Conservation (phyloP, 495 filamentous ascomycete species). For the Aspergillus avenaceus region DNA sequence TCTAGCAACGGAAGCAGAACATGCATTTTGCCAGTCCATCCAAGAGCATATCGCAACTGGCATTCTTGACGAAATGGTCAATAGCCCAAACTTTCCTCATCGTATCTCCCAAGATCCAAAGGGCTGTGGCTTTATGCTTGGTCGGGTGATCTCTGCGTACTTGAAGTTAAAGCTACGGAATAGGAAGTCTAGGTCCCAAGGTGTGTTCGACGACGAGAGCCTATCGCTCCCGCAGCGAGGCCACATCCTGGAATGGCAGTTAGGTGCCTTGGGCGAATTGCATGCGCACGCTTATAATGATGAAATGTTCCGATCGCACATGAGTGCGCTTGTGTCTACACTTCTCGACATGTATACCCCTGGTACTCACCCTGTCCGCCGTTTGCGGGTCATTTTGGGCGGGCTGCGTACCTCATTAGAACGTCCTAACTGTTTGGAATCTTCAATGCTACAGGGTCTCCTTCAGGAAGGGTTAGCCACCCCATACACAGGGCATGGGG, state of each 20-base stretch:
- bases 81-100: conserved; percentile 22
- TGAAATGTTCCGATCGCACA: conserved; percentile 27
- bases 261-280: conserved; percentile 36
- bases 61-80: conserved; percentile 27
- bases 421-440: conserved; percentile 28
- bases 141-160: conserved; percentile 42
- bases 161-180: conserved; percentile 39
- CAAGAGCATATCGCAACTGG: conserved; percentile 43
- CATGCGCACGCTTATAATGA: conserved; percentile 23
- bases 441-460: conserved; percentile 23
- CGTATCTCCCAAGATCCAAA: conserved; percentile 29
- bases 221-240: conserved; percentile 36
- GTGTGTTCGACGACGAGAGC: conserved; percentile 41
- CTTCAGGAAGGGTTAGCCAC: conserved; percentile 33
- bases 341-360: conserved; percentile 39
- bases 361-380: conserved; percentile 39
- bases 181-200: conserved; percentile 18
- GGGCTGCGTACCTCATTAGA: conserved; percentile 39
- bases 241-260: conserved; percentile 54
- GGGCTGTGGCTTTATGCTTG: conserved; percentile 40
- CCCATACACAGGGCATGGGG: conserved; percentile 29
- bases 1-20: conserved; percentile 32
- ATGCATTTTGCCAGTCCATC: conserved; percentile 41
- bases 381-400: conserved; percentile 39
- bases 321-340: conserved; percentile 27